phyloP scores from a whole-genome alignment of 306 rosid genomes.

The Calophaca sinica region DNA sequence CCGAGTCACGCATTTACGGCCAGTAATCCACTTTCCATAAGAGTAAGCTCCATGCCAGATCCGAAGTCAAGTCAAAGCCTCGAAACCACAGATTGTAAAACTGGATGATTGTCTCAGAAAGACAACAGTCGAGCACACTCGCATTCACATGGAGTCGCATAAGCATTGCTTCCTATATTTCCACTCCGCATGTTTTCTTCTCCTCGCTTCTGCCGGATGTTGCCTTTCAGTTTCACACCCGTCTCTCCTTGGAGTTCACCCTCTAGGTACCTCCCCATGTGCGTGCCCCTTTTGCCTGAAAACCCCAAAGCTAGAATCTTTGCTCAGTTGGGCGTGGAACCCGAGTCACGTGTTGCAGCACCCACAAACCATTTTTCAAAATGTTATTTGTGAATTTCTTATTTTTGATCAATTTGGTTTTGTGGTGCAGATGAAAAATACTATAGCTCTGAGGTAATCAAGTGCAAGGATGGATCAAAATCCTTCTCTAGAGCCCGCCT shows the following conservation, averaged over 20 bases:
- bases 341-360: slow-evolving; percentile 27
- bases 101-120: too few species aligned
- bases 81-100: neutral
- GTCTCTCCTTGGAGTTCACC: slow-evolving; percentile 72
- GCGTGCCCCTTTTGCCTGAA: slow-evolving; percentile 28
- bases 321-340: slow-evolving; percentile 7
- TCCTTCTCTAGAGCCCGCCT: slow-evolving; percentile 77
- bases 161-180: slow-evolving; percentile 43
- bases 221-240: slow-evolving; percentile 43
- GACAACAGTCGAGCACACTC: neutral
- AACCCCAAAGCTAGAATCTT: slow-evolving; percentile 37
- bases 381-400: slow-evolving; percentile 10
- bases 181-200: slow-evolving; percentile 49
- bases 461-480: slow-evolving; percentile 80
- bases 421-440: slow-evolving; percentile 76
- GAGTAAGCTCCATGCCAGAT: too few species aligned
- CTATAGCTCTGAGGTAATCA: slow-evolving; percentile 63
- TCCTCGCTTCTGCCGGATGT: slow-evolving; percentile 48
- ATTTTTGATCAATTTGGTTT: slow-evolving; percentile 19
- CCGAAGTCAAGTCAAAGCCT: neutral
- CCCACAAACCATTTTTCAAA: slow-evolving; percentile 36
- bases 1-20: too few species aligned
- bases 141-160: slow-evolving; percentile 31
- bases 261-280: slow-evolving; percentile 60
- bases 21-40: too few species aligned